Percentiles rank a stretch among this genome's conserved stretches.
Evolutionary conservation across 2,329 filamentous ascomycete species (phyloP).

Genomic region (Claviceps monticola): DNA sequence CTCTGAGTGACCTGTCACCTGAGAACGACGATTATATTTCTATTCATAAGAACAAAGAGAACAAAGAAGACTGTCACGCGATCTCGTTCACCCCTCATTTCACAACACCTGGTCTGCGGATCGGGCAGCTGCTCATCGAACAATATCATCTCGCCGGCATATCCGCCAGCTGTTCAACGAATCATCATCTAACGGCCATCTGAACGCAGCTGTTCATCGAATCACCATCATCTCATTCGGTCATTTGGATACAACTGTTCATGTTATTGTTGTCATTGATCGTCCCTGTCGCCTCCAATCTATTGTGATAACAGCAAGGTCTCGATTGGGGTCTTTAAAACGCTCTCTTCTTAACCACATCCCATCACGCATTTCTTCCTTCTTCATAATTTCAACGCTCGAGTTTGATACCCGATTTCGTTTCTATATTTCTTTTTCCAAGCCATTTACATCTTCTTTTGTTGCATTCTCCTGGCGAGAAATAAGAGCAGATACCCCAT

Average conservation of each 20-base stretch:
- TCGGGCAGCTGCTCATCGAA: conserved; percentile 3
- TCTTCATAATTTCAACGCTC: not conserved
- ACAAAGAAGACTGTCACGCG: too few species aligned
- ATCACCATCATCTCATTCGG: not conserved
- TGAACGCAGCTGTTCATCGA: not conserved
- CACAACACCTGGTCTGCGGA: conserved; percentile 3
- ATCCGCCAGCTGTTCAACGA: not conserved
- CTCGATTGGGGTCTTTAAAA: not conserved
- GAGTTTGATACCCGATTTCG: not conserved
- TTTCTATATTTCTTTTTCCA: not conserved
- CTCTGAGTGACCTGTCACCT: not conserved
- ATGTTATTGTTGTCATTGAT: not conserved
- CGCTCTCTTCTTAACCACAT: not conserved
- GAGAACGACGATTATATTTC: not conserved
- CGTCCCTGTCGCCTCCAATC: not conserved
- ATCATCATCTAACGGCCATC: not conserved
- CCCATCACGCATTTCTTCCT: not conserved
- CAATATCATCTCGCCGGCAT: not conserved
- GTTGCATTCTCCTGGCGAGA: conserved; percentile 3
- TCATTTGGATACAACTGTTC: conserved; percentile 1
- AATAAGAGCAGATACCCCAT: not conserved
- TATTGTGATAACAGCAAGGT: not conserved
- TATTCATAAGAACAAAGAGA: not conserved
- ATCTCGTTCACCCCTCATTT: not conserved
- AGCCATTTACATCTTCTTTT: not conserved